Evolutionary conservation across 1,284 basidiomycete species (phyloP).

Genomic region (Ganoderma multipileum): DNA sequence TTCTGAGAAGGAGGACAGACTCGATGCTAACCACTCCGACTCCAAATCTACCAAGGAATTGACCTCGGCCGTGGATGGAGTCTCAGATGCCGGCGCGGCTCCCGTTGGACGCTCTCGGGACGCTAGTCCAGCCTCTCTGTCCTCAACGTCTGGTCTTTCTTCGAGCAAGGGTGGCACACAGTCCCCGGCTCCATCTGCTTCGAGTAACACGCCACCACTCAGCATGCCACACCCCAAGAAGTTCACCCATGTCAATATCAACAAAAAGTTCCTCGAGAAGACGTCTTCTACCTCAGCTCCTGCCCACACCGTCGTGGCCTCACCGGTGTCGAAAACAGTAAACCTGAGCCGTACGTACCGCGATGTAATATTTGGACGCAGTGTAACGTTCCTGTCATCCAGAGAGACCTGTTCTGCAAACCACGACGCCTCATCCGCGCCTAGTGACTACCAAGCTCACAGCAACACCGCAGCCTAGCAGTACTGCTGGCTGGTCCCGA

Average conservation of each 20-base stretch:
- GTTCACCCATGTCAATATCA: constrained; percentile 88
- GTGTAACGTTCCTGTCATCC: constrained; percentile 25
- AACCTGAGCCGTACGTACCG: constrained; percentile 57
- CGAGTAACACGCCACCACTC: constrained; percentile 34
- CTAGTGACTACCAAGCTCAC: constrained; percentile 88
- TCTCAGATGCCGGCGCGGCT: constrained; percentile 19
- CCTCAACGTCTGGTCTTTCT: constrained; percentile 34
- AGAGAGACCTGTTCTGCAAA: constrained; percentile 65
- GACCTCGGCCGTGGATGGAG: constrained; percentile 23
- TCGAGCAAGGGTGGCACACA: constrained; percentile 33
- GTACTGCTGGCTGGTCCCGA: constrained; percentile 77
- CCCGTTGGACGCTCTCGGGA: constrained; percentile 30
- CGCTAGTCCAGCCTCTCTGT: constrained; percentile 37
- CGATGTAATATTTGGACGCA: constrained; percentile 11
- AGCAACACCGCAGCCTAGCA: constrained; percentile 59
- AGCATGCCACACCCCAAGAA: constrained; percentile 74
- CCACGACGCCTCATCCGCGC: constrained; percentile 70
- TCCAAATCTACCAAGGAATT: constrained; percentile 10
- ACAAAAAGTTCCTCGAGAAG: constrained; percentile 94
- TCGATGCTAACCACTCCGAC: constrained; percentile 28
- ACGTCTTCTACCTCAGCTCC: constrained; percentile 58
- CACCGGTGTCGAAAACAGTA: constrained; percentile 54
- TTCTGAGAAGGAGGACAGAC: constrained; percentile 46
- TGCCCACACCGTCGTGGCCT: constrained; percentile 47
- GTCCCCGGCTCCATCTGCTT: constrained; percentile 29